A percentile compares a stretch with the other conserved stretches of the same genome.
Evolutionary conservation across 2,329 filamentous ascomycete genomes (phyloP).

Genomic region (Aspergillus pseudoglaucus): DNA sequence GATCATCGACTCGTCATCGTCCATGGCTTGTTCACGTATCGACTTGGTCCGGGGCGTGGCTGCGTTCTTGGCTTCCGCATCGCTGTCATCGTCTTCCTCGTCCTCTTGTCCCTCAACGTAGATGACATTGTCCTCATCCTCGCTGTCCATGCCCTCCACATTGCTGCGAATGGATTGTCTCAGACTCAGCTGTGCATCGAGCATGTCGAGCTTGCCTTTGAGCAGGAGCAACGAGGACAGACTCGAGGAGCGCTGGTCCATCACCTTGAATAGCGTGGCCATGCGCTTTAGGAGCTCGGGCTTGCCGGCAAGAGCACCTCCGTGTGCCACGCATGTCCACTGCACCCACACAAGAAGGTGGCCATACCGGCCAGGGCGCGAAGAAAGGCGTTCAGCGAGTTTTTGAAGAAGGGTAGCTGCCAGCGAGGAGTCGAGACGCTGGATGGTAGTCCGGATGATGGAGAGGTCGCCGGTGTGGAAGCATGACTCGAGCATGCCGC

Average conservation of each 20-base stretch:
- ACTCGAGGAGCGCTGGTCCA: slow-evolving; percentile 77
- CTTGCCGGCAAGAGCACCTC: slow-evolving; percentile 81
- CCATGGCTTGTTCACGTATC: slow-evolving; percentile 33
- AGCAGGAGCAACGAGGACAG: slow-evolving; percentile 76
- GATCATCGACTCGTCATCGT: slow-evolving; percentile 38
- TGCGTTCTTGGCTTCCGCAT: slow-evolving; percentile 21
- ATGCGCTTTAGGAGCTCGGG: slow-evolving; percentile 75
- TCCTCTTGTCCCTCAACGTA: slow-evolving; percentile 80
- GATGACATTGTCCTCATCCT: slow-evolving; percentile 68
- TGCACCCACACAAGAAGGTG: slow-evolving; percentile 93
- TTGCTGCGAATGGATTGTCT: slow-evolving; percentile 61
- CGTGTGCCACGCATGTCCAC: slow-evolving; percentile 87
- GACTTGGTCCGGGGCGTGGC: slow-evolving; percentile 28
- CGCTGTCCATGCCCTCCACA: slow-evolving; percentile 32
- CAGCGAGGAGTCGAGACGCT: slow-evolving; percentile 78
- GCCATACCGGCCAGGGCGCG: slow-evolving; percentile 79
- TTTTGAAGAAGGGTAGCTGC: slow-evolving; percentile 73
- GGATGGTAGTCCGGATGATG: slow-evolving; percentile 81
- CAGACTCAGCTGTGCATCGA: slow-evolving; percentile 81
- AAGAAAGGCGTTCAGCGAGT: slow-evolving; percentile 78
- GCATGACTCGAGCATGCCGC: slow-evolving; percentile 83
- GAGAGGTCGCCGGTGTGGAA: slow-evolving; percentile 70
- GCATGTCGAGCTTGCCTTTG: slow-evolving; percentile 92
- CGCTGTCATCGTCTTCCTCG: slow-evolving; percentile 38
- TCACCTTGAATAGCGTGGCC: slow-evolving; percentile 72